A percentile compares a stretch with the other conserved stretches of the same genome.
phyloP scores from a whole-genome alignment of 2,329 filamentous ascomycete genomes.

The Mollisia scopiformis region DNA sequence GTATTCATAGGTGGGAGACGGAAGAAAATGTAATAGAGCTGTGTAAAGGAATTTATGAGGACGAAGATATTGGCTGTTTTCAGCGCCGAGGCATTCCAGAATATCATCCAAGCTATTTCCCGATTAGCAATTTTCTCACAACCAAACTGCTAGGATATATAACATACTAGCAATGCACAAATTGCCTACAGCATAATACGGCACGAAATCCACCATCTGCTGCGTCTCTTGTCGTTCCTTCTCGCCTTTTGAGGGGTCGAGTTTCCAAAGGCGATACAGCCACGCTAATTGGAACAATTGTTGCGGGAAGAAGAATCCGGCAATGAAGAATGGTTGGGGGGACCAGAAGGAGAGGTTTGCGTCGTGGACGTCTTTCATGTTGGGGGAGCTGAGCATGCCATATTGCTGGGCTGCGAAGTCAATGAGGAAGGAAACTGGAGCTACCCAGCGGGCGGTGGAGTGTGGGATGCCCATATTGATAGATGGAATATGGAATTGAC shows the following conservation, averaged over 20 bases:
- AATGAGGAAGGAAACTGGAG: slow-evolving; percentile 55
- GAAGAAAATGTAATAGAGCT: slow-evolving; percentile 56
- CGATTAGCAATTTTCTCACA: neutral
- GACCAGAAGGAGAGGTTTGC: slow-evolving; percentile 60
- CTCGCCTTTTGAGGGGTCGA: slow-evolving; percentile 43
- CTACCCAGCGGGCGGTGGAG: slow-evolving; percentile 55
- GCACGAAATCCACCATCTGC: slow-evolving; percentile 56
- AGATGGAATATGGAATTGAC: neutral
- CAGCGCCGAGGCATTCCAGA: slow-evolving; percentile 58
- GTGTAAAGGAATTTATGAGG: slow-evolving; percentile 55
- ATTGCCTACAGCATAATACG: slow-evolving; percentile 59
- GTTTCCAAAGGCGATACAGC: slow-evolving; percentile 57
- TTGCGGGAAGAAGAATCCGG: slow-evolving; percentile 62
- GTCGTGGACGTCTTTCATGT: slow-evolving; percentile 63
- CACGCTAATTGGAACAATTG: slow-evolving; percentile 60
- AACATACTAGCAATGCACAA: slow-evolving; percentile 58
- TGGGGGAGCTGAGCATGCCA: slow-evolving; percentile 57
- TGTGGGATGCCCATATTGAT: slow-evolving; percentile 53
- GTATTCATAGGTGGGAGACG: slow-evolving; percentile 53
- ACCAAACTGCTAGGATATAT: neutral
- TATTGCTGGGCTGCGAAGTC: slow-evolving; percentile 63
- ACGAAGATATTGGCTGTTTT: slow-evolving; percentile 58
- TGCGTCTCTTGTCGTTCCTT: slow-evolving; percentile 45
- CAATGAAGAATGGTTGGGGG: slow-evolving; percentile 61
- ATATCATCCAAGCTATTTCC: slow-evolving; percentile 60